Conservation (phyloP, 352 stramenopile species). For the Pythium volutum region DNA sequence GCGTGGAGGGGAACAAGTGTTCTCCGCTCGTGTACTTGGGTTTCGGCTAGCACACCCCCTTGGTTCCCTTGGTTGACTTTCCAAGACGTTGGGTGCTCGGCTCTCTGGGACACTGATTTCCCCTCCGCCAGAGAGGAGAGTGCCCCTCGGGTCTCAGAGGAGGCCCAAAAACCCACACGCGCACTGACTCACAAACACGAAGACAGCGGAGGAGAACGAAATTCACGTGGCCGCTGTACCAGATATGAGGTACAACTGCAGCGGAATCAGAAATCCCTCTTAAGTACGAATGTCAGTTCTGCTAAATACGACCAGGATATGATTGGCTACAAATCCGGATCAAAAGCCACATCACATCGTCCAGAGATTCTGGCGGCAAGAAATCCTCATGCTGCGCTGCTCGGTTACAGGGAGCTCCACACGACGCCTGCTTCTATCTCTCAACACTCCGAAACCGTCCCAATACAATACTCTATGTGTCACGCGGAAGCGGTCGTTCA, state of each 20-base stretch:
- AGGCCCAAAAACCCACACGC: background rate
- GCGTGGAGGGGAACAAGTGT: background rate
- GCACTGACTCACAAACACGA: constrained; percentile 22
- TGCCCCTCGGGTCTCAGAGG: background rate
- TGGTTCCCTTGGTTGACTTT: too few species aligned
- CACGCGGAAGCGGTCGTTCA: background rate
- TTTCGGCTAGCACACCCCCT: background rate
- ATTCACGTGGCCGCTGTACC: constrained; percentile 1
- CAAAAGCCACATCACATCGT: background rate
- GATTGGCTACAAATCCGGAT: constrained; percentile 8
- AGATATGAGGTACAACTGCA: background rate
- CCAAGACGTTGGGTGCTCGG: background rate
- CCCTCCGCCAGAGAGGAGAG: background rate
- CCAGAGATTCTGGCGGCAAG: background rate
- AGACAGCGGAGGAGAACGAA: constrained; percentile 8
- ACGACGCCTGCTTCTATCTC: background rate
- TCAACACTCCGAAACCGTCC: background rate
- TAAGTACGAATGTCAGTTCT: background rate
- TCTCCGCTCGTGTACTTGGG: constrained; percentile 8
- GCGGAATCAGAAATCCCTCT: background rate
- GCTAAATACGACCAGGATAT: background rate
- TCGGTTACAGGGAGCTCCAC: background rate
- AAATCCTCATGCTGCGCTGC: background rate
- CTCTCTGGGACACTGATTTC: constrained; percentile 7
- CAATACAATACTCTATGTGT: background rate